Base-by-base conservation (phyloP, 1,139 yeast genomes). In the Kurtzmaniella natalensis region DNA sequence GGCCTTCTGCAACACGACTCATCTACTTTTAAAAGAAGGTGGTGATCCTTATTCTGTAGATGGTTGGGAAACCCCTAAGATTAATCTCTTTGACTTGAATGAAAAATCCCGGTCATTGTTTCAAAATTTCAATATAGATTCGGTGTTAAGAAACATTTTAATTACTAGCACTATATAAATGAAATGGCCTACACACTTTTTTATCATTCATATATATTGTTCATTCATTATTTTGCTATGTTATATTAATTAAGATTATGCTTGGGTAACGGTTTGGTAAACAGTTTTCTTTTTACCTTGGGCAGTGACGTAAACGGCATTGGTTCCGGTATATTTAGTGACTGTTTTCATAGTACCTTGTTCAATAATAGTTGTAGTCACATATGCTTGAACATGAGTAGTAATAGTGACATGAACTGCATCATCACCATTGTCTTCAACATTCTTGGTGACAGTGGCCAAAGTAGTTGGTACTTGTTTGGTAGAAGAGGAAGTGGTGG, bases 1-100 rank as follows among this genome's bases (percentile, higher is more conserved):
- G 37, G 57, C 78, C 3, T 80, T 70, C 47, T 55, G 71, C 5
- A 67, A 70, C 34, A 54, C 77, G 21, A 51, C 63, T 1, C 62
- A 65, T 15, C 49, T 50, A 42, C 47, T 37, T 40, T 55, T 50
- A 27, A 47, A 33, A 37, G 28, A 31, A 11, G 13, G 14, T 24
- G 40, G 37, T 21, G 59, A 61, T 18, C 52, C 58, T 3, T 76
- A 66, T 46, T 57, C 61, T 28, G 32, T 61, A 3, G 42, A 49
- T 0, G 64, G 64, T 42, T 78, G 81, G 64, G 29, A 44, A 13
- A 4, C 16, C 14, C 26, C 26, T 8, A 23, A 23, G 14, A 23
- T 23, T 7, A 16, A 23, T 14, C 6, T 23, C 7, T 23, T 23
- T 11, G 26, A 23, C 16, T 9, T 23, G 3, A 23, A 23, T 13